These are phyloP conservation scores for Paramecium biaurelia DNA, from an alignment of 73 alveolate species.

Conservation along the genomic window DNA sequence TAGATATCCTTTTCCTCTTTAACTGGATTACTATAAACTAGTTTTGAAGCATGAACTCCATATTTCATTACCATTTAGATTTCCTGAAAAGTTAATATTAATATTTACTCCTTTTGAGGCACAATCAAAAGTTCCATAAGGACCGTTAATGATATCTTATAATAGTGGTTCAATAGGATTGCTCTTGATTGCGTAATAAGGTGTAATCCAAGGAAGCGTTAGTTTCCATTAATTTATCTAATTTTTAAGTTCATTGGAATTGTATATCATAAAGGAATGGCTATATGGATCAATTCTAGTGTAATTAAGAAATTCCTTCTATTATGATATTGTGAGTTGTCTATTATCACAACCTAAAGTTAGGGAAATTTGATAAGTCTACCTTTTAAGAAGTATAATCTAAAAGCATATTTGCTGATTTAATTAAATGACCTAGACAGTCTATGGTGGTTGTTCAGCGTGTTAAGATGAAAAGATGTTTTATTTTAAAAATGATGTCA, in stretches of 20 bases:
- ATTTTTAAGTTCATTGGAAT: conserved; percentile 10
- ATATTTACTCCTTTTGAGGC: conserved; percentile 60
- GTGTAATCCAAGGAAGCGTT: conserved; percentile 50
- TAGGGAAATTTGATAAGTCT: neutral
- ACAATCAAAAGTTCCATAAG: conserved; percentile 56
- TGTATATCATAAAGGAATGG: conserved; percentile 49
- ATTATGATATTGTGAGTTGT: neutral
- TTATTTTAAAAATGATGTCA: conserved; percentile 11
- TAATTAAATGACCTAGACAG: neutral
- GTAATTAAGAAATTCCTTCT: conserved; percentile 41
- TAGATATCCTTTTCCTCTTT: conserved; percentile 51
- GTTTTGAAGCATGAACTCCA: conserved; percentile 50
- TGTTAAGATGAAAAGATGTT: neutral
- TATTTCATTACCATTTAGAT: conserved; percentile 44
- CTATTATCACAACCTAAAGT: conserved; percentile 8
- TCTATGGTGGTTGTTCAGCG: neutral
- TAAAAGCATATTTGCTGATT: neutral
- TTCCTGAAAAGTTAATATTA: neutral
- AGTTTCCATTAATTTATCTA: conserved; percentile 32
- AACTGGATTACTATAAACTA: conserved; percentile 58
- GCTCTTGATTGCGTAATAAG: conserved; percentile 60
- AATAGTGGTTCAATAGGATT: conserved; percentile 61
- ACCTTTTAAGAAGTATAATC: conserved; percentile 18
- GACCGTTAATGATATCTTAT: conserved; percentile 50
- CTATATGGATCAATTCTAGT: conserved; percentile 51